Evolutionary conservation across 352 stramenopile genomes (phyloP).

Genomic region (Blastocystis sp.): DNA sequence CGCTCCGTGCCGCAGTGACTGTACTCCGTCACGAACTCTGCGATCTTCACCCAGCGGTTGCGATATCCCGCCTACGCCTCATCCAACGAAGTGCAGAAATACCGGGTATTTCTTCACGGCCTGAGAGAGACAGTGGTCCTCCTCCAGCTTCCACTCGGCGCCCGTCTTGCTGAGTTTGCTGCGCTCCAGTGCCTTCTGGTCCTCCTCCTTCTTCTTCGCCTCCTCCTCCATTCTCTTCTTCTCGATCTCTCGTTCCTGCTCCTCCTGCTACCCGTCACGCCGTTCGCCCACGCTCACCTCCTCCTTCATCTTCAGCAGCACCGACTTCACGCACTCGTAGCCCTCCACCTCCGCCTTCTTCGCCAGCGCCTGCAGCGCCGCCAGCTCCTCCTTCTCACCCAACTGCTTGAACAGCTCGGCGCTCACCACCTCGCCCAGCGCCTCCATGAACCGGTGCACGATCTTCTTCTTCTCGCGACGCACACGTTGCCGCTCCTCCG

Average conservation of each 20-base stretch:
- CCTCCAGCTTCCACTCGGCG: conserved; percentile 48
- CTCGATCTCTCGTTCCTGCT: conserved; percentile 15
- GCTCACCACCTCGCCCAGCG: neutral
- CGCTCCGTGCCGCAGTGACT: conserved; percentile 26
- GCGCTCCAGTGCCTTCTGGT: neutral
- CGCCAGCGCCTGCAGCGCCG: neutral
- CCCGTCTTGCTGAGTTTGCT: conserved; percentile 44
- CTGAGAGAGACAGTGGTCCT: conserved; percentile 55
- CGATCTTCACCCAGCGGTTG: conserved; percentile 60
- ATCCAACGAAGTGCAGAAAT: neutral
- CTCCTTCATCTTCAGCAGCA: neutral
- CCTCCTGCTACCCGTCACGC: neutral
- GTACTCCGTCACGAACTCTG: conserved; percentile 61
- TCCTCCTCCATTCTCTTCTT: conserved; percentile 11
- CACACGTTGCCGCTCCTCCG: conserved; percentile 22
- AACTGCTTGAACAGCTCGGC: neutral
- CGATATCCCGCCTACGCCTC: conserved; percentile 44
- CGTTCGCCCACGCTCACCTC: neutral
- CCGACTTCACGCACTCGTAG: neutral
- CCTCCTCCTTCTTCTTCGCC: conserved; percentile 28
- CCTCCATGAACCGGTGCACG: neutral
- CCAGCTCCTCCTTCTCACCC: neutral
- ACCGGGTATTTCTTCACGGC: conserved; percentile 66
- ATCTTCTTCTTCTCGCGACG: conserved; percentile 67
- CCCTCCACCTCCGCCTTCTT: neutral